Conservation (phyloP, 1,284 basidiomycete genomes). For the Cutaneotrichosporon cavernicola region DNA sequence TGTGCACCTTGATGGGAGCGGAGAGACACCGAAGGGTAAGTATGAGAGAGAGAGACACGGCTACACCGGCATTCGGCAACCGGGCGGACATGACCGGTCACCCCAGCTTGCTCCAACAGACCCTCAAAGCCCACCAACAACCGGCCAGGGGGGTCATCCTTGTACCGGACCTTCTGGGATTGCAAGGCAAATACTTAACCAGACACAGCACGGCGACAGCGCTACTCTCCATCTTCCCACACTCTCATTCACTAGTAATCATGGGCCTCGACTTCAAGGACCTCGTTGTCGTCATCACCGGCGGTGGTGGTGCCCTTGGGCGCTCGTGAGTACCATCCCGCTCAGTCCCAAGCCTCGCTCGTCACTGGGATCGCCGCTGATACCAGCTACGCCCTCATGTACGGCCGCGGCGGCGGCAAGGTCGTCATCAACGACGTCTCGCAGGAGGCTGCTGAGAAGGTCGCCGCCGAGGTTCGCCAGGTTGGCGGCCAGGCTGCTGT, state of each 20-base stretch:
- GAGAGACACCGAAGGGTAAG: too few species aligned
- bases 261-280: slow-evolving; percentile 66
- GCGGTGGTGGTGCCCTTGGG: slow-evolving; percentile 92
- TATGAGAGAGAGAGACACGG: neutral
- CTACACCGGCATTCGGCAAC: slow-evolving; percentile 1
- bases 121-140: neutral
- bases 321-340: slow-evolving; percentile 64
- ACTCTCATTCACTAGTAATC: slow-evolving; percentile 1
- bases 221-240: neutral
- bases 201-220: neutral
- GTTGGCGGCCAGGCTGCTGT: slow-evolving; percentile 82
- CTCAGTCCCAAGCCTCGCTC: too few species aligned
- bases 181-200: neutral
- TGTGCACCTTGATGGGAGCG: too few species aligned
- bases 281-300: slow-evolving; percentile 90
- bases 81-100: slow-evolving; percentile 2
- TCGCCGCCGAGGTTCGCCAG: slow-evolving; percentile 83
- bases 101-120: neutral
- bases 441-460: slow-evolving; percentile 80
- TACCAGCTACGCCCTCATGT: slow-evolving; percentile 80
- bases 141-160: neutral
- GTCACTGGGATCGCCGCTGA: neutral
- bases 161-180: neutral
- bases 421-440: slow-evolving; percentile 96
- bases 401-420: slow-evolving; percentile 85